Evolutionary conservation across 2,329 filamentous ascomycete species (phyloP).

Genomic region (Penicillium sp.): DNA sequence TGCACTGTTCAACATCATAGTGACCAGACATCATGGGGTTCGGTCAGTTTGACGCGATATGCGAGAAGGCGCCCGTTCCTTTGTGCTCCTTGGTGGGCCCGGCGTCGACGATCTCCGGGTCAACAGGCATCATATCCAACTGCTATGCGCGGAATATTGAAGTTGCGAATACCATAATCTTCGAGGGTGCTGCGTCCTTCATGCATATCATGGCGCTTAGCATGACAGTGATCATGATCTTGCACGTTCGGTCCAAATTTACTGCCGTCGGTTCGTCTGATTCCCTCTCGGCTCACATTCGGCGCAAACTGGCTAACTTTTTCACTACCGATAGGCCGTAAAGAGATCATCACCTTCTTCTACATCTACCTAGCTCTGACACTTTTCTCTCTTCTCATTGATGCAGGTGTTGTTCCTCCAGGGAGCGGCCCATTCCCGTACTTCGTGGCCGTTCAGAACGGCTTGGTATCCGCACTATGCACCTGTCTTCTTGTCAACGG

Average conservation of each 20-base stretch:
- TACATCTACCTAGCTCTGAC: constrained; percentile 93
- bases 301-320: constrained; percentile 7
- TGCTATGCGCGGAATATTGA: constrained; percentile 96
- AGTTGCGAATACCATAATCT: constrained; percentile 97
- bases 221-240: constrained; percentile 96
- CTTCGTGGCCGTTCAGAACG: constrained; percentile 84
- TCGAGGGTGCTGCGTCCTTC: constrained; percentile 84
- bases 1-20: constrained; percentile 11
- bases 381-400: constrained; percentile 82
- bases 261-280: constrained; percentile 79
- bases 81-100: constrained; percentile 82
- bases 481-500: constrained; percentile 93
- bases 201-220: constrained; percentile 86
- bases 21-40: constrained; percentile 68
- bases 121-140: constrained; percentile 76
- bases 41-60: constrained; percentile 85
- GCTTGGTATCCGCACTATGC: constrained; percentile 78
- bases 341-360: constrained; percentile 84
- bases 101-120: constrained; percentile 58
- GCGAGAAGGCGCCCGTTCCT: constrained; percentile 78
- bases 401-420: constrained; percentile 87
- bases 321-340: constrained; percentile 51
- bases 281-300: neutral
- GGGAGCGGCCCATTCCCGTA: constrained; percentile 79
- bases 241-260: constrained; percentile 96